A percentile compares a stretch with the other conserved stretches of the same genome.
Conservation (phyloP, 129 eudicot species). For the Pseudognaphalium luteoalbum region DNA sequence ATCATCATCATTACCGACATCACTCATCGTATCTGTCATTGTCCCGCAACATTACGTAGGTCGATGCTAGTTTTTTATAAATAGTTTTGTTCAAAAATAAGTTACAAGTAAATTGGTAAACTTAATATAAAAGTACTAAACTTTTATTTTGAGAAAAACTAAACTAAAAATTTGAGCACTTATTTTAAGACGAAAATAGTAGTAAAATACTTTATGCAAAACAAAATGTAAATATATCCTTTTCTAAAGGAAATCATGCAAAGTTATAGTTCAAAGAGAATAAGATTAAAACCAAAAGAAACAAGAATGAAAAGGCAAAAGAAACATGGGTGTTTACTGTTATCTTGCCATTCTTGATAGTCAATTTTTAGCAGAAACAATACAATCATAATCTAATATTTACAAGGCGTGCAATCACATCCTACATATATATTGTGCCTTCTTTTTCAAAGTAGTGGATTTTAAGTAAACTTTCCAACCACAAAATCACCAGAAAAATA, state of each 20-base stretch:
- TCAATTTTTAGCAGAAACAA: conserved; percentile 30
- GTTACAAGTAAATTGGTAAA: too few relatives aligned
- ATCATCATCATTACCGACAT: too few relatives aligned
- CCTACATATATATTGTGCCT: conserved; percentile 22
- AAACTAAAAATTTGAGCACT: too few relatives aligned
- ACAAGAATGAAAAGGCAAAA: conserved; percentile 35
- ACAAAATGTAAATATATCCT: neutral
- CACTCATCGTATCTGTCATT: too few relatives aligned
- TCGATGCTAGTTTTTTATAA: too few relatives aligned
- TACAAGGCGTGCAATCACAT: conserved; percentile 36
- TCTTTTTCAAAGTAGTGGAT: conserved; percentile 30
- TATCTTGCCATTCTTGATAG: conserved; percentile 2
- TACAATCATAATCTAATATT: conserved; percentile 19
- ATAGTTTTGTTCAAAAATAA: too few relatives aligned
- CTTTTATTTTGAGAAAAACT: too few relatives aligned
- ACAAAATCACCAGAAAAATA: conserved; percentile 34
- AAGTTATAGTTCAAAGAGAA: conserved; percentile 26
- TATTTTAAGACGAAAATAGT: neutral
- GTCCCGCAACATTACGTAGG: too few relatives aligned
- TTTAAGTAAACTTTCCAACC: conserved; percentile 42
- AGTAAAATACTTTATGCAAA: neutral
- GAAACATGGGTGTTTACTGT: conserved; percentile 15
- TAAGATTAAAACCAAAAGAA: conserved; percentile 31
- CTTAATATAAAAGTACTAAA: too few relatives aligned
- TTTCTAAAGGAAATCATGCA: conserved; percentile 24